Evolutionary conservation across 768 basidiomycete species (phyloP).

Genomic region (Coprinellus aureogranulatus): DNA sequence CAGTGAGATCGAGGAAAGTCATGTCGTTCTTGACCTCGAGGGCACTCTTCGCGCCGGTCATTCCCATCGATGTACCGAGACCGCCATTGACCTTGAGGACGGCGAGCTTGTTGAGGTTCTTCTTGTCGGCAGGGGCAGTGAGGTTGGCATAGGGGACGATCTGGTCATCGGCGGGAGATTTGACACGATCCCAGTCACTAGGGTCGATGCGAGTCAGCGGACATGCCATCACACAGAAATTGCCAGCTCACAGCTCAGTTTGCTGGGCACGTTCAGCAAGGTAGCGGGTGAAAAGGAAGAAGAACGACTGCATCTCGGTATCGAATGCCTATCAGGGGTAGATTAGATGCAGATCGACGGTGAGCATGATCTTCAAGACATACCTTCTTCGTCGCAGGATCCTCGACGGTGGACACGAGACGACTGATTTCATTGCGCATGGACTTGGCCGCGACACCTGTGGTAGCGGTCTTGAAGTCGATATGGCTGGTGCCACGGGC

Average conservation of each 20-base stretch:
- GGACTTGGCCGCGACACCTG: slow-evolving; percentile 88
- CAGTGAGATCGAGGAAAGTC: slow-evolving; percentile 94
- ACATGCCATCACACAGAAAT: neutral
- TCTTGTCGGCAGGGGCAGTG: slow-evolving; percentile 52
- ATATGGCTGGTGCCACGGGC: slow-evolving; percentile 77
- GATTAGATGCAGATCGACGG: slow-evolving; percentile 17
- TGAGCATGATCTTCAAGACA: slow-evolving; percentile 3
- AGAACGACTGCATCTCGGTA: slow-evolving; percentile 95
- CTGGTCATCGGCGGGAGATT: slow-evolving; percentile 81
- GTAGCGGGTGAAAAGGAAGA: slow-evolving; percentile 93
- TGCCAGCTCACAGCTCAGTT: slow-evolving; percentile 70
- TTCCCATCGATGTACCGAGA: slow-evolving; percentile 86
- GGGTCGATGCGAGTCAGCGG: slow-evolving; percentile 9
- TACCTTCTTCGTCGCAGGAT: slow-evolving; percentile 81
- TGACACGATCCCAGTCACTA: slow-evolving; percentile 88
- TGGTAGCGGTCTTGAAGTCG: slow-evolving; percentile 98
- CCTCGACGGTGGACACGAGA: slow-evolving; percentile 84
- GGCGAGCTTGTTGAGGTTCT: slow-evolving; percentile 86
- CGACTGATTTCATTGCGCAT: slow-evolving; percentile 98
- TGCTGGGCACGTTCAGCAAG: slow-evolving; percentile 84
- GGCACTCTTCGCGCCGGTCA: slow-evolving; percentile 87
- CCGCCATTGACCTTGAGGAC: slow-evolving; percentile 92
- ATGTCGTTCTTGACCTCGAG: slow-evolving; percentile 97
- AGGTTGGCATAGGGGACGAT: slow-evolving; percentile 81
- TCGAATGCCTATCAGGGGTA: slow-evolving; percentile 63